Conservation (phyloP, 805 yeast species). For the Lachancea cidri region DNA sequence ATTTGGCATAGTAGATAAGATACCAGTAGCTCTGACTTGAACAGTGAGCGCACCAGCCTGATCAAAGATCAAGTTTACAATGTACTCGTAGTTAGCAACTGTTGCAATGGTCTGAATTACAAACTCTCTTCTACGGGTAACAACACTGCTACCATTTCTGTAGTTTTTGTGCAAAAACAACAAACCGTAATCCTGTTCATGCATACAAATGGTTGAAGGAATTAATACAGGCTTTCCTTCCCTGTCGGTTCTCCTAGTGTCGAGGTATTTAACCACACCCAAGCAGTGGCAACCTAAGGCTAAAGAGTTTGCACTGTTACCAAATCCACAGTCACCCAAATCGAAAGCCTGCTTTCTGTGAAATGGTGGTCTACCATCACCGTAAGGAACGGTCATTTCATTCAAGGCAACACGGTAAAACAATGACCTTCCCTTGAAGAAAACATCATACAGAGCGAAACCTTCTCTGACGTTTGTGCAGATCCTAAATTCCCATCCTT, state of each 20-base stretch:
- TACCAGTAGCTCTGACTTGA: conserved; percentile 83
- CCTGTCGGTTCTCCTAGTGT: conserved; percentile 50
- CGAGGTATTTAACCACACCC: conserved; percentile 71
- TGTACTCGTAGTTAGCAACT: conserved; percentile 80
- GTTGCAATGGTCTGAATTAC: conserved; percentile 78
- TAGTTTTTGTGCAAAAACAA: conserved; percentile 76
- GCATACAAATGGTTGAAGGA: conserved; percentile 73
- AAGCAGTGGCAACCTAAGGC: conserved; percentile 77
- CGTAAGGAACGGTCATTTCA: conserved; percentile 87
- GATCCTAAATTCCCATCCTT: conserved; percentile 77
- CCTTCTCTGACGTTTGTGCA: conserved; percentile 74
- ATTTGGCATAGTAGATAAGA: conserved; percentile 77
- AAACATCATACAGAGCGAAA: conserved; percentile 64
- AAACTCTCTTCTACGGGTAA: conserved; percentile 73
- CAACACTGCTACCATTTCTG: conserved; percentile 65
- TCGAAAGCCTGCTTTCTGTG: conserved; percentile 86
- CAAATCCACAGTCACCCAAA: conserved; percentile 82
- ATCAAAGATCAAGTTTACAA: conserved; percentile 64
- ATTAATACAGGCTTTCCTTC: conserved; percentile 58
- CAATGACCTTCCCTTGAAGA: conserved; percentile 70
- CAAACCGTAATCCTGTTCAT: conserved; percentile 73
- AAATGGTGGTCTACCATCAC: conserved; percentile 78
- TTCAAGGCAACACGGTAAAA: conserved; percentile 68
- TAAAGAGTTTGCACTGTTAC: conserved; percentile 63
- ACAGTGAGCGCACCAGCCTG: conserved; percentile 75